Percentiles rank a stretch among this genome's conserved stretches.
phyloP scores from a whole-genome alignment of 495 filamentous ascomycete genomes.

The Glutinoglossum americanum region DNA sequence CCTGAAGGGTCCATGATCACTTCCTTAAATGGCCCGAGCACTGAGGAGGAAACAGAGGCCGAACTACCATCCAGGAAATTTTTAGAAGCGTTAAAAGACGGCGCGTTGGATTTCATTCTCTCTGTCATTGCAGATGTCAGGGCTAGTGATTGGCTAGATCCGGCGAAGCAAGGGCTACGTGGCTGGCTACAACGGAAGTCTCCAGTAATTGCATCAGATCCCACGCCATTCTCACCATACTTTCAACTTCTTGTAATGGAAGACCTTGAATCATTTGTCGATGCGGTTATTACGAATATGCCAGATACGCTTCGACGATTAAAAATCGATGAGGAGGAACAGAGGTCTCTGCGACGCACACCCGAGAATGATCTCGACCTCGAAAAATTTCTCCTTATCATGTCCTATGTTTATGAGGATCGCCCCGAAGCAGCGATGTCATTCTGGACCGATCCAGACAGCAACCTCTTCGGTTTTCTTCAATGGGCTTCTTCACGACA shows the following conservation, averaged over 20 bases:
- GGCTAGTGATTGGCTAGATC: slow-evolving; percentile 58
- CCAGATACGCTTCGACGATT: slow-evolving; percentile 75
- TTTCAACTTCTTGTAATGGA: slow-evolving; percentile 53
- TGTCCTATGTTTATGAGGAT: slow-evolving; percentile 75
- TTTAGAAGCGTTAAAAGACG: slow-evolving; percentile 58
- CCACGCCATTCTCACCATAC: slow-evolving; percentile 33
- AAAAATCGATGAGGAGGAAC: slow-evolving; percentile 75
- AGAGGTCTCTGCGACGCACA: slow-evolving; percentile 30
- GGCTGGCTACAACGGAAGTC: slow-evolving; percentile 60
- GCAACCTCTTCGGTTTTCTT: slow-evolving; percentile 79
- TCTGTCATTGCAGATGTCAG: slow-evolving; percentile 60
- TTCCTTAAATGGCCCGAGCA: slow-evolving; percentile 6
- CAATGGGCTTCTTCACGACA: slow-evolving; percentile 85
- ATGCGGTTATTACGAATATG: slow-evolving; percentile 82
- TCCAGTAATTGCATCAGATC: slow-evolving; percentile 37
- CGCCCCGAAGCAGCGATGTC: slow-evolving; percentile 60
- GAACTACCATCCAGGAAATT: slow-evolving; percentile 48
- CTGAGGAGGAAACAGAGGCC: slow-evolving; percentile 39
- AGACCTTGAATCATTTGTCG: slow-evolving; percentile 66
- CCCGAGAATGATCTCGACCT: slow-evolving; percentile 49
- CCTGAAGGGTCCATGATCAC: slow-evolving; percentile 34
- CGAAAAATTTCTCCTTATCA: slow-evolving; percentile 78
- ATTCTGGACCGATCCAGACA: slow-evolving; percentile 78
- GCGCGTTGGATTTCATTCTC: slow-evolving; percentile 78
- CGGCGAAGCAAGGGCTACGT: slow-evolving; percentile 50